Conservation (phyloP, 169 alveolate genomes). For the Eimeria praecox region DNA sequence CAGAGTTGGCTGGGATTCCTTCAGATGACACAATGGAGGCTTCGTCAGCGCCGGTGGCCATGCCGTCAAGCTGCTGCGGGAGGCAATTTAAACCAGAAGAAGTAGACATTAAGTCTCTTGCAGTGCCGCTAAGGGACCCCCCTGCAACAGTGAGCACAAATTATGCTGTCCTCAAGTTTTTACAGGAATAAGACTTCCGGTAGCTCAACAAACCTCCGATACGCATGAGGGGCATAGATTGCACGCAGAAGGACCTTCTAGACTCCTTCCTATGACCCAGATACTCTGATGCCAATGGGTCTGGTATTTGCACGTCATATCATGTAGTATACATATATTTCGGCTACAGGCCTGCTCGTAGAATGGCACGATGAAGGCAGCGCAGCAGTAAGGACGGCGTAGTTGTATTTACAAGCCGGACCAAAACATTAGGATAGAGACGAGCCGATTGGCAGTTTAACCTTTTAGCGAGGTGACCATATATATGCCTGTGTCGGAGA, state of each 20-base stretch:
- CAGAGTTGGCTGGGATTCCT: background rate
- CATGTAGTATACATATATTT: background rate
- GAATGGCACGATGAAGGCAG: background rate
- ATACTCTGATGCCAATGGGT: background rate
- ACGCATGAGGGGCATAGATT: too few relatives aligned
- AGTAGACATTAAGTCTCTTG: slow-evolving; percentile 52
- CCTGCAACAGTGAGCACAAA: slow-evolving; percentile 24
- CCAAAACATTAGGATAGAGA: background rate
- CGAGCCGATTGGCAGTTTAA: background rate
- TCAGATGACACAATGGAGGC: slow-evolving; percentile 36
- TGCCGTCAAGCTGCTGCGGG: slow-evolving; percentile 8
- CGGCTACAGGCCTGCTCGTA: background rate
- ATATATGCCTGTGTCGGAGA: background rate
- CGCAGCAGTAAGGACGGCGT: background rate
- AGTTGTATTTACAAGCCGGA: background rate
- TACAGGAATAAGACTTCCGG: background rate
- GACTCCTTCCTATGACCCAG: background rate
- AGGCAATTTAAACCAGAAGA: slow-evolving; percentile 5
- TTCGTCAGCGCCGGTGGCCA: background rate
- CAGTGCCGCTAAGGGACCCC: slow-evolving; percentile 51
- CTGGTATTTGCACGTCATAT: background rate
- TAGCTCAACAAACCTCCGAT: background rate
- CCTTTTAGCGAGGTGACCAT: background rate
- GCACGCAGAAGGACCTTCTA: background rate
- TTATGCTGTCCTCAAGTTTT: too few relatives aligned